Conservation (phyloP, 345 rosid genomes). For the Sisymbrium altissimum region DNA sequence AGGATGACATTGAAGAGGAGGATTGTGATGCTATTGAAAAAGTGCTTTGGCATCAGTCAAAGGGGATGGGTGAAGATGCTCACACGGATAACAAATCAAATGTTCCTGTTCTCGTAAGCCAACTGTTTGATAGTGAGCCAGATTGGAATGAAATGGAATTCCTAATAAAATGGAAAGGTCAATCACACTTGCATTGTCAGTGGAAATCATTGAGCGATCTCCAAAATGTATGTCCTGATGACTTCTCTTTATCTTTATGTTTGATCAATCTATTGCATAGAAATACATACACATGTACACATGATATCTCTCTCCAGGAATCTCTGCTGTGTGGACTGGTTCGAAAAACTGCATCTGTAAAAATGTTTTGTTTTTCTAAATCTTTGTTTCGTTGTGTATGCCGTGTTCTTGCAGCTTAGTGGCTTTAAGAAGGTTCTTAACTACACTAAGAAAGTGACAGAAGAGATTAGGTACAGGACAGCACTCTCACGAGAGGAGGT, state of each 20-base stretch:
- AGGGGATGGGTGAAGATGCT: conserved; percentile 77
- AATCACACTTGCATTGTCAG: conserved; percentile 96
- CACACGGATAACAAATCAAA: conserved; percentile 51
- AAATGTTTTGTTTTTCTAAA: conserved; percentile 9
- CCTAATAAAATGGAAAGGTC: conserved; percentile 98
- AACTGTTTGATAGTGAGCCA: conserved; percentile 69
- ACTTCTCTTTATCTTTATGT: background rate
- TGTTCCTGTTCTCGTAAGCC: conserved; percentile 70
- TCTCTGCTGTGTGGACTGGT: background rate
- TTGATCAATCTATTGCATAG: conserved; percentile 10
- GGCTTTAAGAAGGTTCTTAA: conserved; percentile 96
- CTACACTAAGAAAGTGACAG: conserved; percentile 84
- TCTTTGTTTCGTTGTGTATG: background rate
- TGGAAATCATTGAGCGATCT: conserved; percentile 84
- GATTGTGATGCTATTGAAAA: conserved; percentile 93
- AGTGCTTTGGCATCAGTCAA: conserved; percentile 98
- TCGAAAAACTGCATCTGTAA: background rate
- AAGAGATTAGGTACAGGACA: conserved; percentile 78
- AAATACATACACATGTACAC: background rate
- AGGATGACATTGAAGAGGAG: conserved; percentile 97
- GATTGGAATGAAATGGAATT: conserved; percentile 94
- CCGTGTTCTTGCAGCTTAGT: conserved; percentile 64
- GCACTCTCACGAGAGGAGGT: conserved; percentile 94
- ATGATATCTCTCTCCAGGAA: background rate
- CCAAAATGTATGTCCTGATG: conserved; percentile 66